Evolutionary conservation across 2,329 filamentous ascomycete species (phyloP), one percentile per base, ranked within the genome.

Genomic region (Ophiostoma tasmaniense): DNA sequence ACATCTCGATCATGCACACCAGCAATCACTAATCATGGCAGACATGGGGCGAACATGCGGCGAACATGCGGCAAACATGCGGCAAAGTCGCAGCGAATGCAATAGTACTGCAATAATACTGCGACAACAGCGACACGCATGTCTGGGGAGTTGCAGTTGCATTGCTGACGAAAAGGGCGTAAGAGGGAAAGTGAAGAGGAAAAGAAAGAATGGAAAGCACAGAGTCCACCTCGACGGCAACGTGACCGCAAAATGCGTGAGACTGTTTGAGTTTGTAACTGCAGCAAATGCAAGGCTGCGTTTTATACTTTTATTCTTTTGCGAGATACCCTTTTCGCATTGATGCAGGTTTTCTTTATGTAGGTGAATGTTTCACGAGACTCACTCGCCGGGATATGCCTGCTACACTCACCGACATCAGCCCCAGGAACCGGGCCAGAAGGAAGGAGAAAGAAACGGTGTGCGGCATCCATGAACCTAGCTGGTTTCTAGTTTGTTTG

Each of bases 121-220:
- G 52, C 8, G 28, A 61, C 6, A n/a, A 17, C 8, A 20, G 8
- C 13, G 22, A 61, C 55, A 30, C 55, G 55, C 52, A 30, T 28
- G 52, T 61, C 55, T 30, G 55, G 55, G 55, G 55, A 33, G 55
- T 61, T 61, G 55, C 55, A 33, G 55, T 61, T 25, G 25, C 50
- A 55, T 55, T 61, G 55, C 25, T 61, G 55, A 14, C 22, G 14
- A 17, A 59, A 42, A 42, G 39, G 17, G 39, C 14, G 17, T 42
- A 17, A 42, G 35, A 37, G 35, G 8, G 8, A 35, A 35, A 39
- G 37, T 11, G 33, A 39, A 39, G 13, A 39, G 14, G 11, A 14
- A 39, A 14, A 39, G 37, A 39, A 39, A 39, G 14, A 14, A 39
- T n/a, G 22, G 25, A 55, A 8, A 45, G 50, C 50, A 55, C 11